Evolutionary conservation across 2,329 filamentous ascomycete species (phyloP), one percentile per base, ranked within the genome.

Genomic region (Aureobasidium lini): DNA sequence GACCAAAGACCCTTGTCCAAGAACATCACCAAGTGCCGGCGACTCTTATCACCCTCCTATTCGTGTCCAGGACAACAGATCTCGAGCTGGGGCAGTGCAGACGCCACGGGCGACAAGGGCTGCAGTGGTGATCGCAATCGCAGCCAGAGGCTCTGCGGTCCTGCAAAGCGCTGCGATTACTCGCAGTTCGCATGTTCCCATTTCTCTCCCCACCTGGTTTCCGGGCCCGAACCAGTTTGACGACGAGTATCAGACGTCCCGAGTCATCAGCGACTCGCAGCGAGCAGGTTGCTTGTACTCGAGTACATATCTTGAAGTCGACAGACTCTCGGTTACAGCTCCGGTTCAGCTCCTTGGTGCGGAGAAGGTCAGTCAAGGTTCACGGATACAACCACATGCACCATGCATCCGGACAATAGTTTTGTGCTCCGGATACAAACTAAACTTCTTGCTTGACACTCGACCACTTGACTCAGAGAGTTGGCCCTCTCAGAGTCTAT

Each of bases 61-160:
- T 43, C 50, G 50, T 54, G 50, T 42, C 50, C 50, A 43, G 37
- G 50, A 43, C 50, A 54, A 54, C 50, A 16, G 28, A 29, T 43
- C 9, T 54, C 39, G 37, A 18, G n/a, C 39, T 15, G 29, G 16
- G 50, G 39, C 37, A 43, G 39, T 23, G 28, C 37, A 23, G 23
- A 54, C 50, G 50, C 50, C 50, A n/a, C 28, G 29, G 37, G 32
- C n/a, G 37, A 42, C 37, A 23, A 15, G 23, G n/a, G 37, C 50
- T 42, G 39, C 37, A 43, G 28, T 16, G 23, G 13, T 40, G 36
- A 43, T 54, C 50, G 8, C 28, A 42, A 28, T n/a, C 10, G 13
- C 37, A 32, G 39, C 15, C 23, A 28, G 15, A 34, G 3, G 16
- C 8, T 29, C 32, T 43, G 29, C 39, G 31, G 34, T n/a, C 50